Conservation (phyloP, 2,329 filamentous ascomycete species). For the Phialocephala sp. region DNA sequence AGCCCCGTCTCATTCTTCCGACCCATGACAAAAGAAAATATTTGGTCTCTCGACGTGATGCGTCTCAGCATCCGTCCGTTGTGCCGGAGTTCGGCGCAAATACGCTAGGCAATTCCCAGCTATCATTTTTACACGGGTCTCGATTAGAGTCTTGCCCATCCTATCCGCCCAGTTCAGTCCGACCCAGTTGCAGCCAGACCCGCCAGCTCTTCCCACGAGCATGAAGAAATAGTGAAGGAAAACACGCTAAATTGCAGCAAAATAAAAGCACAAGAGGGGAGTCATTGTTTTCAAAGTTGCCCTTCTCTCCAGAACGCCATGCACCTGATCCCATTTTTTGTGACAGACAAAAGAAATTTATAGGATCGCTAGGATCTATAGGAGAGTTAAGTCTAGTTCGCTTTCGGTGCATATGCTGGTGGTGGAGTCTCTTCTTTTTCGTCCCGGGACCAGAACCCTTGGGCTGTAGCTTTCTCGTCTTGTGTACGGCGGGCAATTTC, state of each 20-base stretch:
- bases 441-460: slow-evolving; percentile 53
- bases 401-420: slow-evolving; percentile 61
- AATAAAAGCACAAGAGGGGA: slow-evolving; percentile 30
- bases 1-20: neutral
- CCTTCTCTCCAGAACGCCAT: slow-evolving; percentile 15
- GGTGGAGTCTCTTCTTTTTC: slow-evolving; percentile 63
- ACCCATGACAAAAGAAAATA: slow-evolving; percentile 12
- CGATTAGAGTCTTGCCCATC: slow-evolving; percentile 24
- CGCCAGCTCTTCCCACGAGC: slow-evolving; percentile 9
- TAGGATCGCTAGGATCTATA: slow-evolving; percentile 18
- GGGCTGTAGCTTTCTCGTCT: slow-evolving; percentile 71
- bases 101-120: neutral
- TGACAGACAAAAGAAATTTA: slow-evolving; percentile 23
- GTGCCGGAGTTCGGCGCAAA: neutral
- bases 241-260: slow-evolving; percentile 34
- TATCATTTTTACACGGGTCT: slow-evolving; percentile 19
- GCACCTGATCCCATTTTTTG: slow-evolving; percentile 5
- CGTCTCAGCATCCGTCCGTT: slow-evolving; percentile 9
- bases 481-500: slow-evolving; percentile 89
- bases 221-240: neutral
- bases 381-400: slow-evolving; percentile 22
- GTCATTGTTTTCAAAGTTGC: slow-evolving; percentile 22
- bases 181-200: slow-evolving; percentile 18
- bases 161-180: slow-evolving; percentile 5
- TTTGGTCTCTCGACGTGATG: slow-evolving; percentile 6